These are phyloP conservation scores for Globisporangium lucens DNA, from an alignment of 352 stramenopile genomes.

Conservation along the genomic window DNA sequence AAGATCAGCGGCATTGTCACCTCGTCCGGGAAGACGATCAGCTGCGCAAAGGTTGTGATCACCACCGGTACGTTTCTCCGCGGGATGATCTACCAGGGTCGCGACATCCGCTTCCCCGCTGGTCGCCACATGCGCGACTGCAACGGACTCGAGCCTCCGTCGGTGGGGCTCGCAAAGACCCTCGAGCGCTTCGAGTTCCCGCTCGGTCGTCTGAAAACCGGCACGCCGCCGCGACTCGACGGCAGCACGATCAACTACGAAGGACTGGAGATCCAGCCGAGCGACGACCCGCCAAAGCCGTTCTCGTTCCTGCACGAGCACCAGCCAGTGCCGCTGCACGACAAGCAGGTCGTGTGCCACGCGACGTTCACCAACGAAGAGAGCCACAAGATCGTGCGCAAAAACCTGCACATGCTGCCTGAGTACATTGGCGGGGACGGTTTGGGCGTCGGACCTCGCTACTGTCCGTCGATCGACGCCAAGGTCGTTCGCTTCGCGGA, in stretches of 20 bases:
- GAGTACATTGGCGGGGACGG: conserved; percentile 88
- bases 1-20: conserved; percentile 65
- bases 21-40: conserved; percentile 49
- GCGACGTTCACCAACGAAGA: conserved; percentile 96
- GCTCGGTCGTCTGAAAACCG: conserved; percentile 95
- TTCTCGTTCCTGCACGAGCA: conserved; percentile 96
- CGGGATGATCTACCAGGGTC: conserved; percentile 95
- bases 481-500: conserved; percentile 89
- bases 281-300: conserved; percentile 86
- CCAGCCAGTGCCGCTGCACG: conserved; percentile 57
- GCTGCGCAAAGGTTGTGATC: conserved; percentile 87
- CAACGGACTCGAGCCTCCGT: conserved; percentile 91
- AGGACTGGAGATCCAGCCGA: conserved; percentile 89
- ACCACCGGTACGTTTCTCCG: conserved; percentile 98
- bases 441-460: conserved; percentile 76
- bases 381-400: conserved; percentile 93
- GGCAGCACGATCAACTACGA: conserved; percentile 95
- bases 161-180: conserved; percentile 92
- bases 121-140: conserved; percentile 90
- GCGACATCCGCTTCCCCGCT: conserved; percentile 88
- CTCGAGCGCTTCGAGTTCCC: conserved; percentile 92
- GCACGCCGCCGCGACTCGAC: conserved; percentile 96
- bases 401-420: conserved; percentile 93
- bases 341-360: conserved; percentile 91
- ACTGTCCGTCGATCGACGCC: conserved; percentile 98